Evolutionary conservation across 805 yeast species (phyloP).

Genomic region (Suhomyces tanzawaensis): DNA sequence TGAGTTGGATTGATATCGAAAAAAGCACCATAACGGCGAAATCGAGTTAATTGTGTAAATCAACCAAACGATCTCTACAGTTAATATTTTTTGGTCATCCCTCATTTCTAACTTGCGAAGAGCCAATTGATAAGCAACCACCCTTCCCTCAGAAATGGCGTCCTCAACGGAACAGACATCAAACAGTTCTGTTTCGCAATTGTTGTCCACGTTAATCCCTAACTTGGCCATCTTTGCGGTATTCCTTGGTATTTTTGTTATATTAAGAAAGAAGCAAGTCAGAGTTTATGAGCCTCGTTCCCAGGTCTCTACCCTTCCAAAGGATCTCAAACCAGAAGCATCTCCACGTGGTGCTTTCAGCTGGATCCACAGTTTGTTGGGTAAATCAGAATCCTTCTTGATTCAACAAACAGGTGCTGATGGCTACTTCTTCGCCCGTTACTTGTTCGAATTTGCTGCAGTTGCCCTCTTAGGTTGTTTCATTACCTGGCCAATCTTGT

Average conservation of each 20-base stretch:
- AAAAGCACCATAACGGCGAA: too few species aligned
- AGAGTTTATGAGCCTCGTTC: conserved; percentile 56
- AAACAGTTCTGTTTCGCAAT: conserved; percentile 46
- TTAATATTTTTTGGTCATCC: too few species aligned
- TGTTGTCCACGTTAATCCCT: conserved; percentile 47
- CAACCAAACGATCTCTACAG: too few species aligned
- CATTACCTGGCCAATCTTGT: conserved; percentile 62
- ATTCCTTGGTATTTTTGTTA: conserved; percentile 38
- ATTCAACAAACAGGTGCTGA: conserved; percentile 73
- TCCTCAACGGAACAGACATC: background rate
- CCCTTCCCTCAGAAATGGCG: too few species aligned
- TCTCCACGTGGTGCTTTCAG: conserved; percentile 44
- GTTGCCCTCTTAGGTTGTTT: conserved; percentile 54
- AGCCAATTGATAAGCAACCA: too few species aligned
- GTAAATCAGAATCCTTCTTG: conserved; percentile 57
- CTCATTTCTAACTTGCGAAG: too few species aligned
- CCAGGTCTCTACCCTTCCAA: conserved; percentile 45
- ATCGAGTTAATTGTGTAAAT: too few species aligned
- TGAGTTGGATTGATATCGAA: too few species aligned
- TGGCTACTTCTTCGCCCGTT: conserved; percentile 74
- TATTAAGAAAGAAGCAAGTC: conserved; percentile 40
- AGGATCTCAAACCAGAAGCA: conserved; percentile 42
- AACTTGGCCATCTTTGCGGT: conserved; percentile 42
- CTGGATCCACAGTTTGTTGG: conserved; percentile 55
- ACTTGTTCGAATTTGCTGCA: conserved; percentile 52